phyloP scores from a whole-genome alignment of 805 yeast genomes.

The Candida sakaeoensis region DNA sequence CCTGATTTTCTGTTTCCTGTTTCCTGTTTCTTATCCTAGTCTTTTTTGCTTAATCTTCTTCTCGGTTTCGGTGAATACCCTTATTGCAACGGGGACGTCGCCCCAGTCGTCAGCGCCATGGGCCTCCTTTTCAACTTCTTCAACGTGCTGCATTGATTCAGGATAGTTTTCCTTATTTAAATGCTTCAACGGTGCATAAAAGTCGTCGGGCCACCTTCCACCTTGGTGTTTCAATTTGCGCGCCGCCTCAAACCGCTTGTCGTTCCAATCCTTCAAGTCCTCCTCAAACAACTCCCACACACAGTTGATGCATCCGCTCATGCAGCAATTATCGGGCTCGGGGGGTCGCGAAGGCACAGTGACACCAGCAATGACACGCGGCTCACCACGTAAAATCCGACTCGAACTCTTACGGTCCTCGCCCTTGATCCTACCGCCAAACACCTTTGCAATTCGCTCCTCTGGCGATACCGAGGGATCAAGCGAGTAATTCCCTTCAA shows the following conservation, averaged over 20 bases:
- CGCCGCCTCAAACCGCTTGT: conserved; percentile 56
- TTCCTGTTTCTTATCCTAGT: too few relatives aligned
- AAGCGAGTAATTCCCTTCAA: conserved; percentile 31
- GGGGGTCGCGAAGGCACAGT: conserved; percentile 77
- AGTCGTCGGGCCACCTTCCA: conserved; percentile 42
- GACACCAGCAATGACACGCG: conserved; percentile 52
- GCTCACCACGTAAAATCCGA: conserved; percentile 33
- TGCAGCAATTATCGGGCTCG: conserved; percentile 95
- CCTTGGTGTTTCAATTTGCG: conserved; percentile 31
- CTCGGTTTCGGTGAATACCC: conserved; percentile 83
- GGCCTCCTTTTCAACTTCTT: conserved; percentile 7
- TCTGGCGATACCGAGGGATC: conserved; percentile 33
- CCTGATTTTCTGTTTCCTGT: too few relatives aligned
- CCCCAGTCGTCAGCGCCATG: conserved; percentile 30
- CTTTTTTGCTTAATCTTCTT: conserved; percentile 45
- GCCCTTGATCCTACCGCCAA: conserved; percentile 57
- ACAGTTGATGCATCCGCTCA: conserved; percentile 95
- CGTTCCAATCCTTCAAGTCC: conserved; percentile 81
- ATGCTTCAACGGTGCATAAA: conserved; percentile 35
- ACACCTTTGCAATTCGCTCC: conserved; percentile 46
- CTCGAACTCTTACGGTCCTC: conserved; percentile 42
- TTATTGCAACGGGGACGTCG: conserved; percentile 68
- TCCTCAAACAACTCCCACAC: conserved; percentile 94
- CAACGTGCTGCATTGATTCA: conserved; percentile 28
- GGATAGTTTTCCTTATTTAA: conserved; percentile 32